These are phyloP conservation scores for Rhizophagus clarus DNA, from an alignment of 192 early-diverging fungal genomes.

Conservation along the genomic window DNA sequence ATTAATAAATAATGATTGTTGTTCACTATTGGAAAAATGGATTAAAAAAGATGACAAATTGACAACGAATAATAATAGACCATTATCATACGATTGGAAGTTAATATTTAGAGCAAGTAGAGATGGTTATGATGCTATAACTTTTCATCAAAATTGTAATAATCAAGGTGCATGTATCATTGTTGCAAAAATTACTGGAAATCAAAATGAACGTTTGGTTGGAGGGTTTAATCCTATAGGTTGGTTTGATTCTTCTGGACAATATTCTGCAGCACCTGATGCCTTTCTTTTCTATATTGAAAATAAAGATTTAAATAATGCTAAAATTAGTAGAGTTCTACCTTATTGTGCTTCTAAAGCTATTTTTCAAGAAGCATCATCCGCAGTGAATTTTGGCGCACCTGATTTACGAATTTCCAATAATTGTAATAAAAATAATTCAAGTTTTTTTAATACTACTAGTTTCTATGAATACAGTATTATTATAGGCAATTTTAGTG, in stretches of 20 bases:
- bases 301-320: not conserved
- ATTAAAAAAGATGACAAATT: not conserved
- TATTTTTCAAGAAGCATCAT: not conserved
- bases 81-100: not conserved
- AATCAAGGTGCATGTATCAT: not conserved
- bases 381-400: not conserved
- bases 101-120: conserved; percentile 9
- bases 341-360: not conserved
- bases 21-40: not conserved
- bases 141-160: not conserved
- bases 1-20: not conserved
- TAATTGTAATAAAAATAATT: not conserved
- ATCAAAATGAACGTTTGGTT: not conserved
- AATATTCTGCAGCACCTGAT: not conserved
- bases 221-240: not conserved
- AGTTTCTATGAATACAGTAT: not conserved
- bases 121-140: not conserved
- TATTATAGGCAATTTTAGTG: not conserved
- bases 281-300: not conserved
- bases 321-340: not conserved
- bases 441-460: not conserved
- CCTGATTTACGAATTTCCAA: not conserved
- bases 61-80: not conserved
- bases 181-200: not conserved
- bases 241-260: not conserved